Percentiles rank a stretch among this genome's conserved stretches.
phyloP scores from a whole-genome alignment of 352 stramenopile species.

The Aphanomyces cochlioides region DNA sequence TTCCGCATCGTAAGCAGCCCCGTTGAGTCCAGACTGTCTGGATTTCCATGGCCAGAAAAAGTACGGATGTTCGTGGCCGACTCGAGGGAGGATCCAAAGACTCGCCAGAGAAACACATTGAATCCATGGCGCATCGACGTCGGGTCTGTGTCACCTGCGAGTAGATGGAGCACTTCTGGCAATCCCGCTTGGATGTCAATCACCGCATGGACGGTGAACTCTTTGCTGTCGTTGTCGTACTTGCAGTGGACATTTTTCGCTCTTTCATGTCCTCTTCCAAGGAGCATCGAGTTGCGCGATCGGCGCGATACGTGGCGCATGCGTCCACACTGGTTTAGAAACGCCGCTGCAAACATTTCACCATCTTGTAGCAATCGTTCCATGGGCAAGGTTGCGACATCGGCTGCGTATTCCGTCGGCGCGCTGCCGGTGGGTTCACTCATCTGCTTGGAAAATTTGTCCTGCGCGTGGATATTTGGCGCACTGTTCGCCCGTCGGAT shows the following conservation, averaged over 20 bases:
- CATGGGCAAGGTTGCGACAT: conserved; percentile 7
- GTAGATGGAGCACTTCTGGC: conserved; percentile 18
- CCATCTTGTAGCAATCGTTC: conserved; percentile 3
- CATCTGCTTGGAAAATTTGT: too few species aligned
- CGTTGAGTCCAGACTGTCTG: background rate
- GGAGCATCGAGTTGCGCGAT: background rate
- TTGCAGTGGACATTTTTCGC: conserved; percentile 22
- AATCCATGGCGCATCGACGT: conserved; percentile 16
- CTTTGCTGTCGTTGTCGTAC: conserved; percentile 20
- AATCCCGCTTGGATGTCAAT: conserved; percentile 13
- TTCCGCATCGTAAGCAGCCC: background rate
- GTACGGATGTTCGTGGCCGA: conserved; percentile 10
- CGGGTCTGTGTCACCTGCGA: conserved; percentile 24
- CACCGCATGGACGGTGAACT: conserved; percentile 25
- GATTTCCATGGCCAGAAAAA: background rate
- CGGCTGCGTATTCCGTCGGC: background rate
- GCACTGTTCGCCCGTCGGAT: too few species aligned
- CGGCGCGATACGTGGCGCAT: conserved; percentile 11
- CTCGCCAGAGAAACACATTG: conserved; percentile 25
- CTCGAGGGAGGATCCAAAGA: conserved; percentile 16
- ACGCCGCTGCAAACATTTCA: conserved; percentile 2
- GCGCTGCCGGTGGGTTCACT: background rate
- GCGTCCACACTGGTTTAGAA: conserved; percentile 10
- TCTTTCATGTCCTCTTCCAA: background rate
- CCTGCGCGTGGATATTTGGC: too few species aligned